Percentiles rank a stretch among this genome's conserved stretches.
phyloP scores from a whole-genome alignment of 441 rosid species.

The Pelargonium fulgidum region DNA sequence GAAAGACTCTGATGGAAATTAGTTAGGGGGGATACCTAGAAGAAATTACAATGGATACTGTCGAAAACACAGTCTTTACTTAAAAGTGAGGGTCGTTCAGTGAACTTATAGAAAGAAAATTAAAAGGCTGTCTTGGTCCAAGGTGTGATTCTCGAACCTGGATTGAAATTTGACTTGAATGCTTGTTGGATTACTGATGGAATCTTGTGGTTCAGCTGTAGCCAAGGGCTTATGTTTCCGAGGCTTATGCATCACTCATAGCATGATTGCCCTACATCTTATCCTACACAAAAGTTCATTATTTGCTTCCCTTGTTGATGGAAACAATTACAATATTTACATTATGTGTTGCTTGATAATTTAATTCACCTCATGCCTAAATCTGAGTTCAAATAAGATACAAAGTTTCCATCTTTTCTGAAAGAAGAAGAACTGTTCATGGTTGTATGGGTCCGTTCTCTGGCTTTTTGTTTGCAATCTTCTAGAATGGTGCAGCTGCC shows the following conservation, averaged over 20 bases:
- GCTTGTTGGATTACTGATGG: neutral
- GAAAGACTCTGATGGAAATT: neutral
- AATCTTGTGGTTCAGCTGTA: neutral
- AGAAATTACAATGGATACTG: neutral
- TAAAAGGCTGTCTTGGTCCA: neutral
- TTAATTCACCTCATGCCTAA: no score
- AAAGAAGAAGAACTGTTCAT: no score
- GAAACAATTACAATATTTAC: no score
- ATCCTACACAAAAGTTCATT: neutral
- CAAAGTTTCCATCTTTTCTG: no score
- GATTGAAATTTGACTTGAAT: neutral
- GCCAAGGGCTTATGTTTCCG: neutral
- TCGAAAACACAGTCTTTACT: no score
- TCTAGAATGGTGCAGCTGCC: neutral
- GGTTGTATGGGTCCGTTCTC: no score
- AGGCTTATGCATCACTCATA: neutral
- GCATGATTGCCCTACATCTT: neutral
- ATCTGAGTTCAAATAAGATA: no score
- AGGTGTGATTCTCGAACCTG: neutral
- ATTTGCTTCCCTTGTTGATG: neutral
- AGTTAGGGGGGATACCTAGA: neutral
- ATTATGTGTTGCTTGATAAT: no score
- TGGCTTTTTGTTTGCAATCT: neutral
- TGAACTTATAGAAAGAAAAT: neutral
- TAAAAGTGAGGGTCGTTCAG: neutral